Conservation (phyloP, 345 rosid genomes). For the Gossypioides kirkii region DNA sequence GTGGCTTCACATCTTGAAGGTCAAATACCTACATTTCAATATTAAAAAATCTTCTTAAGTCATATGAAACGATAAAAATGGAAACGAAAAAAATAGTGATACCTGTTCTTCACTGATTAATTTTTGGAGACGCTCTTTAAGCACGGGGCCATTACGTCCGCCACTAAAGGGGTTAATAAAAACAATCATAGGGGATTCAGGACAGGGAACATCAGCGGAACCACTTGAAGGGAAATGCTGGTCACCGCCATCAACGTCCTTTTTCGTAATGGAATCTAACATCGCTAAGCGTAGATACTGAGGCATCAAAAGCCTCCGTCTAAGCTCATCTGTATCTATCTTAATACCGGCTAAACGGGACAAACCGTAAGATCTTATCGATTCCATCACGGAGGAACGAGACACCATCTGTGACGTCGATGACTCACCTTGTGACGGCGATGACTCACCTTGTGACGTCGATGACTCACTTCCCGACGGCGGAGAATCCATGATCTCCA, state of each 20-base stretch:
- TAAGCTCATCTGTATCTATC: constrained; percentile 64
- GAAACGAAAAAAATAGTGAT: not conserved
- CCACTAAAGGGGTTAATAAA: constrained; percentile 82
- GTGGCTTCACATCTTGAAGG: constrained; percentile 68
- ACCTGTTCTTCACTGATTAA: constrained; percentile 83
- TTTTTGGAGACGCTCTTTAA: constrained; percentile 61
- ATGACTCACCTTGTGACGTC: constrained; percentile 35
- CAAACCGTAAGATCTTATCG: constrained; percentile 54
- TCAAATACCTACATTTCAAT: constrained; percentile 66
- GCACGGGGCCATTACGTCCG: constrained; percentile 71
- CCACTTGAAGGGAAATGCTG: constrained; percentile 4
- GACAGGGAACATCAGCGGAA: constrained; percentile 22
- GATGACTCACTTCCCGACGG: constrained; percentile 34
- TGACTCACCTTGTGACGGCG: constrained; percentile 40
- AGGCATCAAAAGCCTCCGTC: constrained; percentile 51
- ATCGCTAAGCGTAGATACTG: constrained; percentile 67
- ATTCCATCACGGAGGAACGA: constrained; percentile 61
- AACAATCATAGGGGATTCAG: constrained; percentile 74
- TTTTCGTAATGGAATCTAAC: constrained; percentile 44
- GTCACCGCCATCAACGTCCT: constrained; percentile 34
- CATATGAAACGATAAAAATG: not conserved
- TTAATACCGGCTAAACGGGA: constrained; percentile 63
- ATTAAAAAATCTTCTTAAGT: not conserved
- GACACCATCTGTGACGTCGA: constrained; percentile 43
- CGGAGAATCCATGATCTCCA: constrained; percentile 27